A percentile compares a stretch with the other conserved stretches of the same genome.
Conservation (phyloP, 1,284 basidiomycete genomes). For the Microbotryum scabiosae region DNA sequence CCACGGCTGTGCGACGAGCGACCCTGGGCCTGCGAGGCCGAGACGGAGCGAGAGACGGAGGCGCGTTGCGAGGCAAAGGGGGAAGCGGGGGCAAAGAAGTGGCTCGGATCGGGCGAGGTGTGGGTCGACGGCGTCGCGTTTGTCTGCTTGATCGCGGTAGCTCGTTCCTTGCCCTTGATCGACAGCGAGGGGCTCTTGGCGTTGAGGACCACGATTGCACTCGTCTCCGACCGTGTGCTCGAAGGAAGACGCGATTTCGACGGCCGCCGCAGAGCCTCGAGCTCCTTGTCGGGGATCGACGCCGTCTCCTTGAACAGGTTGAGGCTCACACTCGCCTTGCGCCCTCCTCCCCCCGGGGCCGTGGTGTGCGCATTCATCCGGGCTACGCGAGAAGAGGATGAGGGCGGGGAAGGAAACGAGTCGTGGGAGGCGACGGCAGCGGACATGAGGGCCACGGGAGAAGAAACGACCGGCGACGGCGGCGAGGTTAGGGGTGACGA, state of each 20-base stretch:
- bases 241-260: background rate
- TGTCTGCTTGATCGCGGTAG: background rate
- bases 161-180: constrained; percentile 23
- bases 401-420: too few species aligned
- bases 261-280: constrained; percentile 10
- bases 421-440: too few species aligned
- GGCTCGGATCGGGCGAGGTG: constrained; percentile 4
- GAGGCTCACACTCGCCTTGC: constrained; percentile 32
- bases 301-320: constrained; percentile 34
- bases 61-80: background rate
- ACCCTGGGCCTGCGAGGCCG: background rate
- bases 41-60: background rate
- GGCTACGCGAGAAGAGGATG: too few species aligned
- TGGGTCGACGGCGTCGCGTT: constrained; percentile 6
- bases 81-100: constrained; percentile 2
- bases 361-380: too few species aligned
- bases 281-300: background rate
- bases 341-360: constrained; percentile 8
- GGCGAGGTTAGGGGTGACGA: too few species aligned
- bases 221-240: background rate
- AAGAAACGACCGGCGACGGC: too few species aligned
- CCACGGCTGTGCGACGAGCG: background rate
- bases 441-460: too few species aligned
- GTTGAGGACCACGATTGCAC: background rate
- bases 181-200: background rate